Conservation (phyloP, 257 asterid genomes). For the Solanum acaule region DNA sequence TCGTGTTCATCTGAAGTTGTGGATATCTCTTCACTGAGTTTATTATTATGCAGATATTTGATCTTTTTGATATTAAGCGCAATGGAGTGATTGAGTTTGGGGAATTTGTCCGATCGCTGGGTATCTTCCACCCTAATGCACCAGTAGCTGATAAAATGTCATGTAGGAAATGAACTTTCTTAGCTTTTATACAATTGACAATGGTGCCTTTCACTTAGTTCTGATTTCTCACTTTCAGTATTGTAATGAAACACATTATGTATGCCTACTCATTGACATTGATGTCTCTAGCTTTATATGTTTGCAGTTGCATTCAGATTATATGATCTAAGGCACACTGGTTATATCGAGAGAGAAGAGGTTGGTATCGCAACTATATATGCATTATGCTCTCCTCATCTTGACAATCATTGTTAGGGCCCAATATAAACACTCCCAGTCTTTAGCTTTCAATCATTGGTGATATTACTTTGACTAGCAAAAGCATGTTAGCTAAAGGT, state of each 20-base stretch:
- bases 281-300: not conserved
- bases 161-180: constrained; percentile 31
- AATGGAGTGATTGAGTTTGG: constrained; percentile 88
- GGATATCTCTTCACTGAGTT: not conserved
- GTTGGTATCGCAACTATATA: constrained; percentile 12
- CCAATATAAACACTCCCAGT: not conserved
- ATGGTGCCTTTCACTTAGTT: not conserved
- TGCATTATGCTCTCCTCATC: not conserved
- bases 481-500: not conserved
- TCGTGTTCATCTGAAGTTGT: not conserved
- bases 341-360: constrained; percentile 78
- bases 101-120: constrained; percentile 73
- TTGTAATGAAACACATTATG: not conserved
- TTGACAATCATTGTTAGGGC: not conserved
- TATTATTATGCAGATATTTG: constrained; percentile 43
- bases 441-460: not conserved
- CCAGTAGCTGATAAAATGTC: constrained; percentile 44
- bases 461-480: not conserved
- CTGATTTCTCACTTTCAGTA: not conserved
- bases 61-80: constrained; percentile 63
- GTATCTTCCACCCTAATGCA: constrained; percentile 76
- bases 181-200: not conserved
- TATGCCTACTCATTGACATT: not conserved
- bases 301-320: constrained; percentile 75
- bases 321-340: constrained; percentile 74